Evolutionary conservation across 192 early-diverging fungal genomes (phyloP).

Genomic region (Cladochytrium replicatum): DNA sequence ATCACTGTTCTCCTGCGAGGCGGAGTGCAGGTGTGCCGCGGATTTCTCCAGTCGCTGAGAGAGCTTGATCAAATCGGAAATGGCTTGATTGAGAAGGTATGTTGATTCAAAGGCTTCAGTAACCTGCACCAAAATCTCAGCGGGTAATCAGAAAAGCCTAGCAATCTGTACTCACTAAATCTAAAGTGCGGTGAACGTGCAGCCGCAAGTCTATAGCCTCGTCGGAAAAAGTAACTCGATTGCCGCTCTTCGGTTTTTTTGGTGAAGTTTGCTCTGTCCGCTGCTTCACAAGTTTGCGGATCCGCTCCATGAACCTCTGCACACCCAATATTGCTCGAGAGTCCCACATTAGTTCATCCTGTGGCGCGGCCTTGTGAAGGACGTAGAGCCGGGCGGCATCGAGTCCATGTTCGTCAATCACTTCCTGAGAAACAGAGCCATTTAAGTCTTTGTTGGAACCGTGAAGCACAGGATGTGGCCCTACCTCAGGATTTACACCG

Average conservation of each 20-base stretch:
- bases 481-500: conserved; percentile 72
- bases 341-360: conserved; percentile 87
- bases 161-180: neutral
- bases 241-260: neutral
- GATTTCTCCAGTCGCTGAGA: conserved; percentile 33
- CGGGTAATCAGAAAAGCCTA: conserved; percentile 5
- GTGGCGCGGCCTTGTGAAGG: conserved; percentile 78
- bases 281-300: conserved; percentile 45
- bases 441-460: neutral
- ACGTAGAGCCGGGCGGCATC: conserved; percentile 80
- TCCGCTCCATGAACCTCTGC: conserved; percentile 68
- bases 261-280: neutral
- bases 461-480: conserved; percentile 4
- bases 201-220: neutral
- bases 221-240: neutral
- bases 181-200: neutral
- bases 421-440: conserved; percentile 13
- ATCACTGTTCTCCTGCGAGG: neutral
- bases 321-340: conserved; percentile 84
- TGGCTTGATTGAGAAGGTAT: conserved; percentile 72
- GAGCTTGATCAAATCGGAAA: conserved; percentile 77
- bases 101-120: conserved; percentile 18
- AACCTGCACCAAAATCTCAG: conserved; percentile 23
- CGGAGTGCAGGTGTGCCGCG: neutral
- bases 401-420: conserved; percentile 58